These are phyloP conservation scores for Jacaranda mimosifolia DNA, from an alignment of 257 asterid species.

Conservation along the genomic window DNA sequence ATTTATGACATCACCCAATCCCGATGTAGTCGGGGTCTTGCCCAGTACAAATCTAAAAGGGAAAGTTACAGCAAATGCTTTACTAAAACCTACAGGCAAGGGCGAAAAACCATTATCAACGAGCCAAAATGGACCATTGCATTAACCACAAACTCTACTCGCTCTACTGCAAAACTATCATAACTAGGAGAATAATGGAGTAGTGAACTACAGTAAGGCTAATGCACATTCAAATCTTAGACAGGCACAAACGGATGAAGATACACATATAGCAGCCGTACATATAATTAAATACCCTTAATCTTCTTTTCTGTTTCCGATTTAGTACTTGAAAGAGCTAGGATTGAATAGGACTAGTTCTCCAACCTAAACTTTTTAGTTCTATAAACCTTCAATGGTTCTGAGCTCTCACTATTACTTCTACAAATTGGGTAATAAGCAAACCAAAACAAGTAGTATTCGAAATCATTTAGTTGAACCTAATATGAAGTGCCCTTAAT, in stretches of 20 bases:
- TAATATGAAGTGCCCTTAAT: conserved; percentile 69
- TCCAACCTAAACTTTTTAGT: conserved; percentile 76
- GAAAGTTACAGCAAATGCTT: conserved; percentile 63
- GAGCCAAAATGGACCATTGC: conserved; percentile 82
- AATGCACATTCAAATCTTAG: conserved; percentile 59
- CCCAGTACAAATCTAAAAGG: conserved; percentile 71
- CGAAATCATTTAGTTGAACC: conserved; percentile 89
- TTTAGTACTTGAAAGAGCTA: conserved; percentile 79
- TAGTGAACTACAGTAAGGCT: conserved; percentile 79
- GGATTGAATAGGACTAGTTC: conserved; percentile 86
- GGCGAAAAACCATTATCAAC: conserved; percentile 92
- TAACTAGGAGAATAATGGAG: conserved; percentile 75
- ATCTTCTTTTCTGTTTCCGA: conserved; percentile 76
- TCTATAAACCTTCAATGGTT: conserved; percentile 63
- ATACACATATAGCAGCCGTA: conserved; percentile 72
- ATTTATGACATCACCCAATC: conserved; percentile 77
- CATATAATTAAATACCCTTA: conserved; percentile 75
- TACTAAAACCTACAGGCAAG: conserved; percentile 71
- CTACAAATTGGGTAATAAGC: conserved; percentile 88
- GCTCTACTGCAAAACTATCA: conserved; percentile 65
- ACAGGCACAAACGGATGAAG: conserved; percentile 76
- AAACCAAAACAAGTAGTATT: conserved; percentile 95
- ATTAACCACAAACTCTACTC: conserved; percentile 79
- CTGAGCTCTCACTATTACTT: conserved; percentile 73
- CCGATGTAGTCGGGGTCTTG: conserved; percentile 87